phyloP scores from a whole-genome alignment of 805 yeast genomes.

The Yarrowia sp. region DNA sequence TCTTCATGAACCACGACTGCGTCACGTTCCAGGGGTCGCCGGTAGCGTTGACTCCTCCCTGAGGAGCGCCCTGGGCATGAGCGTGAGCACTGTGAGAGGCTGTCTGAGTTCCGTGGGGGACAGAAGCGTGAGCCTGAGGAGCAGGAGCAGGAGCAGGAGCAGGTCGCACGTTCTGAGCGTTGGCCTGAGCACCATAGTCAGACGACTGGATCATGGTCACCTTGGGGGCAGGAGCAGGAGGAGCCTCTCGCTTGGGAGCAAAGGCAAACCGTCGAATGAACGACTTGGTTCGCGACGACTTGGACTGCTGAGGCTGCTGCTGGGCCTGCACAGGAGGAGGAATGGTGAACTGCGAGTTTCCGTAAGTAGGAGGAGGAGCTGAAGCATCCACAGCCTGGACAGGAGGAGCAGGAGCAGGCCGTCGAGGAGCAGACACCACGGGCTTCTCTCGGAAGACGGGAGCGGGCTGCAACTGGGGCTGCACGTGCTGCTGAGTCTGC shows the following conservation, averaged over 20 bases:
- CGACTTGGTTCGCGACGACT: slow-evolving; percentile 32
- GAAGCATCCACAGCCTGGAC: background rate
- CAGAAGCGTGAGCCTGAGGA: too few relatives aligned
- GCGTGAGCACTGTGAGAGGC: background rate
- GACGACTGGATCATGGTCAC: slow-evolving; percentile 39
- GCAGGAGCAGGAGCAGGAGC: background rate
- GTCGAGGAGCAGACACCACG: slow-evolving; percentile 18
- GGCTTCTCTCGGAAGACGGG: slow-evolving; percentile 32
- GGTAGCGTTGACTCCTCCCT: background rate
- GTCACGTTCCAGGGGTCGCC: slow-evolving; percentile 21
- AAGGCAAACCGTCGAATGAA: slow-evolving; percentile 37
- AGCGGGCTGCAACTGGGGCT: slow-evolving; percentile 22
- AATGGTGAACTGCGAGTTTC: slow-evolving; percentile 14
- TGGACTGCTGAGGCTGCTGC: background rate
- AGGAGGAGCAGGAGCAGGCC: slow-evolving; percentile 33
- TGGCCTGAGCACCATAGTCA: slow-evolving; percentile 20
- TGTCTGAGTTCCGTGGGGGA: too few relatives aligned
- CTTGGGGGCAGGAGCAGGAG: slow-evolving; percentile 28
- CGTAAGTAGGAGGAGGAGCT: too few relatives aligned
- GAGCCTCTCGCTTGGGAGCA: slow-evolving; percentile 39
- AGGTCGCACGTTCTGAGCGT: background rate
- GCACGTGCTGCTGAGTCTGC: background rate
- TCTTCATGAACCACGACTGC: slow-evolving; percentile 40
- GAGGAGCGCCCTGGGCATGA: slow-evolving; percentile 10
- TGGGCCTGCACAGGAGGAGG: slow-evolving; percentile 17